phyloP scores from a whole-genome alignment of 2,329 filamentous ascomycete genomes.

The Penicillium sp. region DNA sequence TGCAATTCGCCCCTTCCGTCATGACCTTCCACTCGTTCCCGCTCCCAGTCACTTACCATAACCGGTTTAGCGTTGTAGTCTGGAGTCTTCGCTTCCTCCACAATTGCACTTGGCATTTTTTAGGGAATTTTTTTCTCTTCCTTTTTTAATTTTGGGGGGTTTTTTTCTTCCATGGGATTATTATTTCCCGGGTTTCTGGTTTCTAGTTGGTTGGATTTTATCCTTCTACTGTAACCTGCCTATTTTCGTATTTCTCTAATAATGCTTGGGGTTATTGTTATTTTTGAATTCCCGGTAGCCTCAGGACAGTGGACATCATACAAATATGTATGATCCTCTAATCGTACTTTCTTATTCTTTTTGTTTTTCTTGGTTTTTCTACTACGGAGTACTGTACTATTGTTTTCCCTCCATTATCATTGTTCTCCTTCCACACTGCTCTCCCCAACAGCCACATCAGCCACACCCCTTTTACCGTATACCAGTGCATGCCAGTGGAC shows the following conservation, averaged over 20 bases:
- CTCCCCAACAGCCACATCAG: slow-evolving; percentile 21
- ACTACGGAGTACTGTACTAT: not conserved
- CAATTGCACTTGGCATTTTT: slow-evolving; percentile 18
- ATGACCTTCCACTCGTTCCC: slow-evolving; percentile 20
- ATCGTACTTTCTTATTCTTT: not conserved
- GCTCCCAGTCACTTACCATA: slow-evolving; percentile 24
- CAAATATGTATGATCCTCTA: not conserved
- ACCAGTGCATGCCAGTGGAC: slow-evolving; percentile 18
- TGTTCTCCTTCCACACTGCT: not conserved
- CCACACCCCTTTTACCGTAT: slow-evolving; percentile 22
- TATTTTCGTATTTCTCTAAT: not conserved
- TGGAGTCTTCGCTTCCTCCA: slow-evolving; percentile 11
- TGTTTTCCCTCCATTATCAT: not conserved
- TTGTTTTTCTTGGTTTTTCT: not conserved
- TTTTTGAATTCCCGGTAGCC: not conserved
- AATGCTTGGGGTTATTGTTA: not conserved
- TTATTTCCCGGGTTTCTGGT: not conserved
- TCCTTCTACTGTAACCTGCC: not conserved
- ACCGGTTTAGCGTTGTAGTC: slow-evolving; percentile 17
- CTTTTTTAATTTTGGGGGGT: not conserved
- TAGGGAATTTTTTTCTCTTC: slow-evolving; percentile 2
- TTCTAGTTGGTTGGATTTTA: not conserved
- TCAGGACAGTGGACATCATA: not conserved
- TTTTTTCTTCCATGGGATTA: not conserved
- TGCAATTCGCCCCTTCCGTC: slow-evolving; percentile 36